Conservation (phyloP, 176 grass and related monocot genomes). For the Tillandsia leiboldiana region DNA sequence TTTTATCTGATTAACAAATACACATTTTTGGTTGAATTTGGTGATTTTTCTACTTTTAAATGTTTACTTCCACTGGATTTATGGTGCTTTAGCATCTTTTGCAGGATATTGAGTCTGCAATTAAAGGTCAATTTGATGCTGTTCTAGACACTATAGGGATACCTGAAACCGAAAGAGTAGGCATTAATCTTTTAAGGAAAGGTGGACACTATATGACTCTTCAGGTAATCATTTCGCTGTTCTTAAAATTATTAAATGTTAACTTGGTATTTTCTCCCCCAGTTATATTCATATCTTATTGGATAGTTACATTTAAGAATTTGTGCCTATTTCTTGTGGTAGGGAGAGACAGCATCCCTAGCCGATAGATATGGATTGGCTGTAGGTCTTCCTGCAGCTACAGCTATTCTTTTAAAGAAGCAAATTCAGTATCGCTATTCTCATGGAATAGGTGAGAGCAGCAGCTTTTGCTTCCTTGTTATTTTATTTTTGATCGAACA, state of each 20-base stretch:
- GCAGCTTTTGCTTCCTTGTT: neutral
- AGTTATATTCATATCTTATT: conserved; percentile 2
- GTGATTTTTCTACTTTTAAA: neutral
- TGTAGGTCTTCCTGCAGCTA: conserved; percentile 69
- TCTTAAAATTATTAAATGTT: conserved; percentile 3
- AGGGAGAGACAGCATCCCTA: conserved; percentile 87
- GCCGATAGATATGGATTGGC: conserved; percentile 73
- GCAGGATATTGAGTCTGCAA: conserved; percentile 63
- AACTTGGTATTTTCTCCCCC: neutral
- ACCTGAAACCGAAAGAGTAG: conserved; percentile 83
- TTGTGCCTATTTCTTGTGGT: neutral
- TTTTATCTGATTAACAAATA: neutral
- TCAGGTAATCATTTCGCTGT: conserved; percentile 44
- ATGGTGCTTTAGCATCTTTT: conserved; percentile 19
- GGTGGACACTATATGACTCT: conserved; percentile 97
- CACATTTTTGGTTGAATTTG: conserved; percentile 4
- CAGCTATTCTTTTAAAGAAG: conserved; percentile 74
- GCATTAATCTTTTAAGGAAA: conserved; percentile 77
- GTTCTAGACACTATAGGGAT: conserved; percentile 88
- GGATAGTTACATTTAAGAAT: neutral
- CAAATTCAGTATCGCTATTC: conserved; percentile 58
- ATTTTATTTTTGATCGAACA: neutral
- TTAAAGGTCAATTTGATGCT: conserved; percentile 84
- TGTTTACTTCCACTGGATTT: neutral
- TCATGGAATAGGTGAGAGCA: conserved; percentile 56